phyloP scores from a whole-genome alignment of 1,284 basidiomycete genomes.

The Cryptococcus wingfieldii region DNA sequence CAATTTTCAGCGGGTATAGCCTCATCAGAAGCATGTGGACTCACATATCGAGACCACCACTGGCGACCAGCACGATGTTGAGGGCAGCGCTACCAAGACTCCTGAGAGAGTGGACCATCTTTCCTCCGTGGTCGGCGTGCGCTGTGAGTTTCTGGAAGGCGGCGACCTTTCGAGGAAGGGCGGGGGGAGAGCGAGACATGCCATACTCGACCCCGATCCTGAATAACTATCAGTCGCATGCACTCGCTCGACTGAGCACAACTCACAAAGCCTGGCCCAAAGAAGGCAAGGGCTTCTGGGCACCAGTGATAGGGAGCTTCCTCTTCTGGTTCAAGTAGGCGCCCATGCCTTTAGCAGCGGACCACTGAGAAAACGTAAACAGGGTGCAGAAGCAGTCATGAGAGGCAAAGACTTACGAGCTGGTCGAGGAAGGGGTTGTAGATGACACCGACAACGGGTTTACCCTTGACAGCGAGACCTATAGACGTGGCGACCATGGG shows the following conservation, averaged over 20 bases:
- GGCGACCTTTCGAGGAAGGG: constrained; percentile 65
- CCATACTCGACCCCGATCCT: constrained; percentile 86
- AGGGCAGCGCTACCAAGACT: constrained; percentile 80
- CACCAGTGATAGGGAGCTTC: constrained; percentile 66
- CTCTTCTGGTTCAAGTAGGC: constrained; percentile 64
- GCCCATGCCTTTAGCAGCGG: constrained; percentile 71
- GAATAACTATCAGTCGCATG: not conserved
- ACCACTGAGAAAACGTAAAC: constrained; percentile 53
- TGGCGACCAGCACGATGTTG: constrained; percentile 76
- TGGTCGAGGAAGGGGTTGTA: constrained; percentile 89
- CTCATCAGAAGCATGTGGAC: constrained; percentile 15
- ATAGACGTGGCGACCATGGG: constrained; percentile 87
- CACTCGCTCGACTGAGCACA: not conserved
- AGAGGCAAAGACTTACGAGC: constrained; percentile 52
- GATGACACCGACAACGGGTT: constrained; percentile 80
- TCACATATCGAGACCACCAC: constrained; percentile 75
- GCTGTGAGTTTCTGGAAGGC: constrained; percentile 75
- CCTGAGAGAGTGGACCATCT: constrained; percentile 82
- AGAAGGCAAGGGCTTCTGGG: constrained; percentile 65
- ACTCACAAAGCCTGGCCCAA: constrained; percentile 68
- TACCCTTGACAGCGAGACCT: constrained; percentile 75
- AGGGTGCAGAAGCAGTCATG: not conserved
- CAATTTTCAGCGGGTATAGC: not conserved
- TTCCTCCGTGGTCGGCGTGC: constrained; percentile 64
- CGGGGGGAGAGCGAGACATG: constrained; percentile 62